A percentile compares a stretch with the other conserved stretches of the same genome.
Conservation (phyloP, 2,329 filamentous ascomycete genomes). For the Xylaria multiplex region DNA sequence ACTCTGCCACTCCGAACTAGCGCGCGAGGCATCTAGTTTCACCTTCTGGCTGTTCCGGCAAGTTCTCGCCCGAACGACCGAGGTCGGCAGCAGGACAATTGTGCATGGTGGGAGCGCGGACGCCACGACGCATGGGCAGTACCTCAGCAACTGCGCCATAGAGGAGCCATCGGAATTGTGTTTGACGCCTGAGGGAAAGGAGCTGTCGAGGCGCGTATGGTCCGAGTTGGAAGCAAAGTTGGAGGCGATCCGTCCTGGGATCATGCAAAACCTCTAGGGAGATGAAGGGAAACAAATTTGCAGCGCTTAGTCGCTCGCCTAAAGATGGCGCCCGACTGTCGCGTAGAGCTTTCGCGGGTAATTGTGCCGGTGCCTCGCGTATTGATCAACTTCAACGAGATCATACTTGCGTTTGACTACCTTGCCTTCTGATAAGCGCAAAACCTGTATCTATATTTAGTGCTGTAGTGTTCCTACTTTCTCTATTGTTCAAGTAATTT, state of each 20-base stretch:
- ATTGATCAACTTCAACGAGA: no score
- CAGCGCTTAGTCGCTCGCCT: no score
- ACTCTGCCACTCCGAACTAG: constrained; percentile 60
- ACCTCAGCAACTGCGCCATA: constrained; percentile 50
- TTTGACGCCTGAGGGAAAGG: neutral
- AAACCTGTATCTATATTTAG: no score
- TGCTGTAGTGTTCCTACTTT: no score
- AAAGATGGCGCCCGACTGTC: no score
- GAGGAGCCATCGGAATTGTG: constrained; percentile 2
- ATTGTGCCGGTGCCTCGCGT: no score
- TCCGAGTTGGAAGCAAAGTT: constrained; percentile 6
- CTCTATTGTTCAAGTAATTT: no score
- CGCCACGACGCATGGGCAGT: constrained; percentile 57
- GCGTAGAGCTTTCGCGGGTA: no score
- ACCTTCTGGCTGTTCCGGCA: constrained; percentile 46
- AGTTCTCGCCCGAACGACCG: constrained; percentile 55
- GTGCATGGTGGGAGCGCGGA: constrained; percentile 53
- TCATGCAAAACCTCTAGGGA: neutral
- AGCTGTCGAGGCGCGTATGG: neutral
- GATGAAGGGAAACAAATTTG: no score
- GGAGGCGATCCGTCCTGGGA: constrained; percentile 9
- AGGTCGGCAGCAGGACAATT: constrained; percentile 59
- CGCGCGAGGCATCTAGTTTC: constrained; percentile 48
- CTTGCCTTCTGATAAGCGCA: no score
- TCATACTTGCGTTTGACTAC: no score